Evolutionary conservation across 305 asterid genomes (phyloP).

Genomic region (Euphrasia arctica): DNA sequence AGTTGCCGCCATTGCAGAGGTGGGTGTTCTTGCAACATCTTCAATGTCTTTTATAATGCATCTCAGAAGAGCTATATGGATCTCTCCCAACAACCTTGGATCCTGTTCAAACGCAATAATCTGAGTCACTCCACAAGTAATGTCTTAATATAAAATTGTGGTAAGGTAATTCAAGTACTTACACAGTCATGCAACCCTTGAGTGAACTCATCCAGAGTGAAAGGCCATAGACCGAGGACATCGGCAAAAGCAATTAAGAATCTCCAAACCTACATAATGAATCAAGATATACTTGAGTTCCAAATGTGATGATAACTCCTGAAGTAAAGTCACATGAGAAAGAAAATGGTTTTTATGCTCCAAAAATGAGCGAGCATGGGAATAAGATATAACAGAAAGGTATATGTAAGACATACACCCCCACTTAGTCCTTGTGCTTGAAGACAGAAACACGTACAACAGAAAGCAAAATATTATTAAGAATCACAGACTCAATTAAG

Average conservation of each 20-base stretch:
- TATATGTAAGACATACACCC: not conserved
- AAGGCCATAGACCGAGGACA: conserved; percentile 95
- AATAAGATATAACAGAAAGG: not conserved
- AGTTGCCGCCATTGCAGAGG: conserved; percentile 42
- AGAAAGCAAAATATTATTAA: not conserved
- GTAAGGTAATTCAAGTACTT: conserved; percentile 33
- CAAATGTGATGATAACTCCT: not conserved
- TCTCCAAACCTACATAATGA: conserved; percentile 69
- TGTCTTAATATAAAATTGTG: conserved; percentile 14
- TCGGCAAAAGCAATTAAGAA: conserved; percentile 85
- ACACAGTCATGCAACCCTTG: conserved; percentile 84
- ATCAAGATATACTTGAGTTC: not conserved
- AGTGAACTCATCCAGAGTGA: conserved; percentile 83
- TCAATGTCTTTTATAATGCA: conserved; percentile 76
- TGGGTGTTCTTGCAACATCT: conserved; percentile 72
- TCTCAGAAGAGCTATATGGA: conserved; percentile 77
- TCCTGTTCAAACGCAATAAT: conserved; percentile 45
- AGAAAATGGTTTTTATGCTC: not conserved
- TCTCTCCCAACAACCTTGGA: conserved; percentile 80
- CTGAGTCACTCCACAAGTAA: conserved; percentile 17
- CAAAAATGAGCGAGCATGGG: not conserved
- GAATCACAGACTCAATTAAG: conserved; percentile 15
- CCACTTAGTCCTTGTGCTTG: too few relatives aligned
- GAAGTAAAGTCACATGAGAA: conserved; percentile 21
- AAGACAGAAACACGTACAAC: too few relatives aligned